Evolutionary conservation across 2,329 filamentous ascomycete species (phyloP).

Genomic region (Hypomyces rosellus): DNA sequence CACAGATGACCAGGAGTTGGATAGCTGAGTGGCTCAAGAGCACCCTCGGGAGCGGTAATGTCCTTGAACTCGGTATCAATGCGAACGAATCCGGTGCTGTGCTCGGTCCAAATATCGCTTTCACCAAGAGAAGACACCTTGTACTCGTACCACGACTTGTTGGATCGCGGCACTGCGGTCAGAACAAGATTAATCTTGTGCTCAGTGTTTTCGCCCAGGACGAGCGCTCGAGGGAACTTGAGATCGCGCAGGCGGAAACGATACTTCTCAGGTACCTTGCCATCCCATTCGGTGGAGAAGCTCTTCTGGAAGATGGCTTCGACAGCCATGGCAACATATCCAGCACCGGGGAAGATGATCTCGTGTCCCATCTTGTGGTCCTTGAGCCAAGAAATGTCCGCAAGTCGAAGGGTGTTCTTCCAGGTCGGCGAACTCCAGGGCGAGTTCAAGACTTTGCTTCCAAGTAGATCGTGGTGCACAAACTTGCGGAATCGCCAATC

Average conservation of each 20-base stretch:
- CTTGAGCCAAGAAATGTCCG: neutral
- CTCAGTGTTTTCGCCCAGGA: no score
- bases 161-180: neutral
- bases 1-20: constrained; percentile 5
- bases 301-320: neutral
- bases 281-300: neutral
- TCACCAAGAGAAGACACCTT: neutral
- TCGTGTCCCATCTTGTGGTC: neutral
- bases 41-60: neutral
- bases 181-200: neutral
- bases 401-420: neutral
- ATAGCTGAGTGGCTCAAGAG: neutral
- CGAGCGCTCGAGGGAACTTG: no score
- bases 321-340: constrained; percentile 5
- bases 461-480: neutral
- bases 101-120: neutral
- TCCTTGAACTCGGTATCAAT: neutral
- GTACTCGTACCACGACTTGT: neutral
- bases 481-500: constrained; percentile 21
- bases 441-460: neutral
- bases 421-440: neutral
- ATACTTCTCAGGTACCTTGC: neutral
- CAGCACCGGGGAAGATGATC: neutral
- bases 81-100: constrained; percentile 1
- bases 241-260: neutral